phyloP scores from a whole-genome alignment of 441 rosid genomes.

The Erodium moschatum region DNA sequence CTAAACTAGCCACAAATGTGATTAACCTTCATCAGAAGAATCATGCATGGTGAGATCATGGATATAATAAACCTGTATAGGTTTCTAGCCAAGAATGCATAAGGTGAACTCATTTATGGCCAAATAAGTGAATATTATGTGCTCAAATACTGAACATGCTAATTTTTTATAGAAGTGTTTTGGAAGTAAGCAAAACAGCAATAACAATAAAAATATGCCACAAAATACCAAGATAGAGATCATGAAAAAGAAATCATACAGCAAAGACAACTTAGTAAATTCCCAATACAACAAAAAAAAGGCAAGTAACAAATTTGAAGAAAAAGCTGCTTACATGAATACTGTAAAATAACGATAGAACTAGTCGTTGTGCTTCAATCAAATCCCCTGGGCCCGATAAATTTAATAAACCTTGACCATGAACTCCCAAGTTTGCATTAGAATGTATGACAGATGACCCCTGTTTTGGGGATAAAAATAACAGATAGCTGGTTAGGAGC shows the following conservation, averaged over 20 bases:
- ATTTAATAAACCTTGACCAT: slow-evolving; percentile 75
- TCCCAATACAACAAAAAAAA: neutral
- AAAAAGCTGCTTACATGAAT: slow-evolving; percentile 48
- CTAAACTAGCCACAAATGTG: too few species aligned
- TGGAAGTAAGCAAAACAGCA: neutral
- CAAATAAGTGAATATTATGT: neutral
- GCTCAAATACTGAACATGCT: neutral
- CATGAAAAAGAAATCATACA: neutral
- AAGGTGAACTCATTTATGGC: neutral
- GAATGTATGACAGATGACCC: slow-evolving; percentile 82
- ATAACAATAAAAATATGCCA: neutral
- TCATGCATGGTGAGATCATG: neutral
- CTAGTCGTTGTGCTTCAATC: slow-evolving; percentile 77
- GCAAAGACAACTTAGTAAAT: neutral
- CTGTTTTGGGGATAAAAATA: slow-evolving; percentile 26
- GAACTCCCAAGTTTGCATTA: slow-evolving; percentile 86
- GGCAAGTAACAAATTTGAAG: neutral
- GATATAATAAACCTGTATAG: neutral
- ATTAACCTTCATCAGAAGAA: neutral
- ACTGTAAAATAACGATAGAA: slow-evolving; percentile 63
- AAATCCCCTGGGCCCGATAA: slow-evolving; percentile 73
- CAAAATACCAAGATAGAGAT: neutral
- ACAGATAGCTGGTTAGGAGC: slow-evolving; percentile 13
- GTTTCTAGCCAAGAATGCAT: neutral
- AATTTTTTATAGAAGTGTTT: neutral